A percentile compares a stretch with the other conserved stretches of the same genome.
These are phyloP conservation scores for Phytomonas francai DNA, from an alignment of 208 protist species.

Conservation along the genomic window DNA sequence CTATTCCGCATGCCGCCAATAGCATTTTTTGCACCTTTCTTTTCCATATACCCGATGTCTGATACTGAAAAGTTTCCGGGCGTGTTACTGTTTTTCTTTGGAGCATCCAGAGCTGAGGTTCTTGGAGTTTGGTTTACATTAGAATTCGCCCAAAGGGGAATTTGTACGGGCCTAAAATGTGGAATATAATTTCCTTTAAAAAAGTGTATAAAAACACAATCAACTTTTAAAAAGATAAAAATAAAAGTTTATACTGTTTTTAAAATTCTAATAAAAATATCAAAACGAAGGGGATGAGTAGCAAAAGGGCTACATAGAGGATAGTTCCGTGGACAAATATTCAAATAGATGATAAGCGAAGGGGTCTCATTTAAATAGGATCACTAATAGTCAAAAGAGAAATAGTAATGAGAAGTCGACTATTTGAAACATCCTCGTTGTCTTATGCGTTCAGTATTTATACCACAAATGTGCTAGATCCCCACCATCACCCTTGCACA, in stretches of 20 bases:
- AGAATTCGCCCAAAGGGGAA: neutral
- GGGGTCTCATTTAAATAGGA: neutral
- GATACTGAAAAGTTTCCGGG: neutral
- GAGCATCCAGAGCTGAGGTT: neutral
- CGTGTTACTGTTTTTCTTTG: neutral
- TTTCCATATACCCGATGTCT: neutral
- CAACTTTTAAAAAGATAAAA: neutral
- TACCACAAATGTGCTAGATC: neutral
- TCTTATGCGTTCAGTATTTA: neutral
- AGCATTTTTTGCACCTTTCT: neutral
- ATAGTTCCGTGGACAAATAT: neutral
- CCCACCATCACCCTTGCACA: neutral
- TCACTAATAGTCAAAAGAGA: neutral
- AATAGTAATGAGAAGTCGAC: neutral
- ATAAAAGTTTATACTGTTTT: neutral
- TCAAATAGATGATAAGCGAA: neutral
- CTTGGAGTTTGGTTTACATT: neutral
- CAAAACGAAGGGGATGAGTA: neutral
- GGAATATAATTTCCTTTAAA: neutral
- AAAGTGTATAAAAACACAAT: neutral
- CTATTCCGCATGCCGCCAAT: neutral
- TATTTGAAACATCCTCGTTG: neutral
- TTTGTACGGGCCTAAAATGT: neutral
- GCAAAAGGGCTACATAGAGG: neutral
- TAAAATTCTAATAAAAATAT: neutral